These are phyloP conservation scores for Leptodontidium sp. DNA, from an alignment of 2,329 filamentous ascomycete species.

Conservation along the genomic window DNA sequence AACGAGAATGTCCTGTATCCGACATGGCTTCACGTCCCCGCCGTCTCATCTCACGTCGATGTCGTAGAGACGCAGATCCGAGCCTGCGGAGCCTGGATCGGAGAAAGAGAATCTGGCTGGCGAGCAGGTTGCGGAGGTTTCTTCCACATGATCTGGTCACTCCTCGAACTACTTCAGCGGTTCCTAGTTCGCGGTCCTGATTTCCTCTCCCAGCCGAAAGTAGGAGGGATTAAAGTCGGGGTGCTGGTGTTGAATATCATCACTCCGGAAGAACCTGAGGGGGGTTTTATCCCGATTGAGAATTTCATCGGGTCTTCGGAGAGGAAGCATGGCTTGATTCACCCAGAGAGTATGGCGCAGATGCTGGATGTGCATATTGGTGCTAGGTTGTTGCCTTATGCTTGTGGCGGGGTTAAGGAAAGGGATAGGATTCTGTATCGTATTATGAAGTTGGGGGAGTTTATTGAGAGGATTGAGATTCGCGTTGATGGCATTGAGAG, in stretches of 20 bases:
- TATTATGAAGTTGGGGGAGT: neutral
- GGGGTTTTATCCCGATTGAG: neutral
- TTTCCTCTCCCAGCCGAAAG: slow-evolving; percentile 1
- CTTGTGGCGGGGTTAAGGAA: neutral
- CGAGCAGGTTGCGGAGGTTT: neutral
- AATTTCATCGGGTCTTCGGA: neutral
- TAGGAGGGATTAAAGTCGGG: neutral
- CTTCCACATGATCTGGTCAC: neutral
- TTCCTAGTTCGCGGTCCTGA: slow-evolving; percentile 2
- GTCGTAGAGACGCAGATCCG: slow-evolving; percentile 6
- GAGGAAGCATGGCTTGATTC: neutral
- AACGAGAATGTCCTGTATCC: neutral
- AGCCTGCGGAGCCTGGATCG: neutral
- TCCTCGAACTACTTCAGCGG: slow-evolving; percentile 6
- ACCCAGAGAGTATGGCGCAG: neutral
- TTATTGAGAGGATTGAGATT: neutral
- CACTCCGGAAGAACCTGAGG: slow-evolving; percentile 4
- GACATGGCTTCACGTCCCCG: slow-evolving; percentile 12
- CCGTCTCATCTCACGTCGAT: neutral
- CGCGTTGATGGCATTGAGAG: neutral
- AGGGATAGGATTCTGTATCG: neutral
- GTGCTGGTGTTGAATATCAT: neutral
- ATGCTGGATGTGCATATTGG: neutral
- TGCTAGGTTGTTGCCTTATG: neutral
- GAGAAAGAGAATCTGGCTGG: neutral